Evolutionary conservation across 2,329 filamentous ascomycete genomes (phyloP).

Genomic region (Paraphaeosphaeria minitans): DNA sequence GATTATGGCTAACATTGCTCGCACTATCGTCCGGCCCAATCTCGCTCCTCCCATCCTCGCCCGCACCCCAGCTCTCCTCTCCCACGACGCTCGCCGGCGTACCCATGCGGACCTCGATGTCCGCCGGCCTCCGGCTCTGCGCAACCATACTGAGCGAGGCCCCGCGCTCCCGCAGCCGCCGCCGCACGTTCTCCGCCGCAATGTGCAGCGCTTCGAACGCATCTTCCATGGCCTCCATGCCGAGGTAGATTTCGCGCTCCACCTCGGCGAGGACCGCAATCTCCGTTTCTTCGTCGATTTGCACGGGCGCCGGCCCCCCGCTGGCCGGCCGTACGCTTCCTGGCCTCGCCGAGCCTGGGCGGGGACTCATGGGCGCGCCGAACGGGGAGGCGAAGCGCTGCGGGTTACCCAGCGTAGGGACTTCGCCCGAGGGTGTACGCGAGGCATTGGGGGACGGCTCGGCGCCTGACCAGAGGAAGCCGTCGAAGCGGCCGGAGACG

Average conservation of each 20-base stretch:
- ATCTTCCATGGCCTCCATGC: conserved; percentile 94
- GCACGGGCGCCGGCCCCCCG: conserved; percentile 68
- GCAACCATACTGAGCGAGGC: conserved; percentile 75
- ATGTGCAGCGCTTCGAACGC: conserved; percentile 91
- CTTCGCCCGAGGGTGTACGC: conserved; percentile 41
- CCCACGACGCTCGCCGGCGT: conserved; percentile 51
- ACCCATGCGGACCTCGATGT: conserved; percentile 53
- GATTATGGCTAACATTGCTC: conserved; percentile 76
- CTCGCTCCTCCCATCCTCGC: conserved; percentile 53
- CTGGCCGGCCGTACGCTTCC: conserved; percentile 54
- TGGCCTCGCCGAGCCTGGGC: conserved; percentile 26
- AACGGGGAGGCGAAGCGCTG: conserved; percentile 52
- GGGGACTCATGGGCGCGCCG: conserved; percentile 58
- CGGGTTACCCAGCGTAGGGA: conserved; percentile 47
- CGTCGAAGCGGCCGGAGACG: conserved; percentile 90
- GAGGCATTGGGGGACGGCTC: conserved; percentile 58
- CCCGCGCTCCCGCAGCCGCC: conserved; percentile 77
- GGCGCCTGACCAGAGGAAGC: conserved; percentile 91
- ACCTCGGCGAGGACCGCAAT: conserved; percentile 88
- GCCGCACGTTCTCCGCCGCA: conserved; percentile 80
- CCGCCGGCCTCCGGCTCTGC: conserved; percentile 58
- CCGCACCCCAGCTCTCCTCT: conserved; percentile 47
- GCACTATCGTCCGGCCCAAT: conserved; percentile 80
- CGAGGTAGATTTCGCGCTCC: conserved; percentile 88
- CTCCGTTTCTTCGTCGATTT: conserved; percentile 91